Percentiles rank a stretch among this genome's conserved stretches.
Conservation (phyloP, 2,329 filamentous ascomycete species). For the Metarhizium album region DNA sequence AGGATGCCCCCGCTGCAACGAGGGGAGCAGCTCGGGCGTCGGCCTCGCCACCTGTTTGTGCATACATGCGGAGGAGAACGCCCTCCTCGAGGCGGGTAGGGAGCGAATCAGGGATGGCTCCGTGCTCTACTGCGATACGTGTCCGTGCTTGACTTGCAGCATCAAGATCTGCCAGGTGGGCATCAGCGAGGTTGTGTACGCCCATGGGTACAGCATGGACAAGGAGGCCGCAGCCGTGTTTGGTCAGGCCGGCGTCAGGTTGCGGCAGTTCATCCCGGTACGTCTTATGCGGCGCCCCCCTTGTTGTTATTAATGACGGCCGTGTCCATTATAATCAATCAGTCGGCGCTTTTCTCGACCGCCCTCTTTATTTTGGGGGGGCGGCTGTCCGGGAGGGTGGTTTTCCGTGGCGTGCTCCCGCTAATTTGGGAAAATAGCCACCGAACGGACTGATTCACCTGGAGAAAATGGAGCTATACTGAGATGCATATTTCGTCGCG, state of each 20-base stretch:
- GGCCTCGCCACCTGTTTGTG: slow-evolving; percentile 82
- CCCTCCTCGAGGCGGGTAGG: slow-evolving; percentile 82
- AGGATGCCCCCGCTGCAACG: slow-evolving; percentile 82
- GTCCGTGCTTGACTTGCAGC: slow-evolving; percentile 92
- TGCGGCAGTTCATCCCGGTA: slow-evolving; percentile 83
- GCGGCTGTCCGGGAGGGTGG: neutral
- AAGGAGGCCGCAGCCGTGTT: slow-evolving; percentile 73
- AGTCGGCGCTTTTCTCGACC: too few species aligned
- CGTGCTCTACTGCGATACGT: slow-evolving; percentile 90
- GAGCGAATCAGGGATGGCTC: slow-evolving; percentile 77
- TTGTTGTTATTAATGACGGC: neutral
- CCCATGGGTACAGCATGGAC: slow-evolving; percentile 91
- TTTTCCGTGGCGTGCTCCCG: neutral
- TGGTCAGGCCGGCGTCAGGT: slow-evolving; percentile 66
- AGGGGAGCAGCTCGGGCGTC: slow-evolving; percentile 55
- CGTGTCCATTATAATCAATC: neutral
- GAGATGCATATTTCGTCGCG: neutral
- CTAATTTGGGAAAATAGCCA: slow-evolving; percentile 33
- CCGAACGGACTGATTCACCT: slow-evolving; percentile 54
- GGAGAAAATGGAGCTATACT: slow-evolving; percentile 37
- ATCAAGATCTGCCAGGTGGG: slow-evolving; percentile 98
- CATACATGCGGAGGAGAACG: slow-evolving; percentile 97
- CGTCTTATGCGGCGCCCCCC: slow-evolving; percentile 23
- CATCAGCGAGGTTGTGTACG: slow-evolving; percentile 91
- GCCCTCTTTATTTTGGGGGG: too few species aligned